Evolutionary conservation across 73 alveolate genomes (phyloP), one percentile per base, ranked within the genome.

Genomic region (Blepharisma japonicum): DNA sequence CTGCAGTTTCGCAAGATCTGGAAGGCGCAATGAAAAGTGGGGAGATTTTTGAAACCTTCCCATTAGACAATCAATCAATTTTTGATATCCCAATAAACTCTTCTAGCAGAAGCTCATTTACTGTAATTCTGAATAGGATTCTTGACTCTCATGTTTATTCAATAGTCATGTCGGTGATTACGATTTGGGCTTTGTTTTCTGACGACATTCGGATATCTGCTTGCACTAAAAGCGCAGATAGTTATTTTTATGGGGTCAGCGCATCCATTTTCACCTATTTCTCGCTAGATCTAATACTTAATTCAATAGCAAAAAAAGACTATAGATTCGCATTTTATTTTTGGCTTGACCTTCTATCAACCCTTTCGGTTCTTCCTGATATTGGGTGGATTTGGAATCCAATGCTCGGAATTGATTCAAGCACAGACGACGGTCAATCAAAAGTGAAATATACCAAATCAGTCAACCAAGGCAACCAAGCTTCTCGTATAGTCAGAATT

Each of bases 161-260:
- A 42, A 55, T 71, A 6, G 71, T 90, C 71, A 92, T 93, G 94
- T 72, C 89, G 25, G 25, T 86, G 7, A 71, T 93, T 46, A 93
- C 98, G 5, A 45, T 93, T 70, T 93, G 91, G 70, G 92, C 97
- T 7, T 82, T 93, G 6, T 91, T 93, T 78, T 95, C 97, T 8
- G 97, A 91, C 77, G 98, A 93, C 68, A 71, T 91, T 18, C 87
- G 97, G 82, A 81, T 78, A 6, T 47, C 85, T 7, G 88, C 88
- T 23, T 71, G 80, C 54, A 71, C 79, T n/a, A 83, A 81, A 81
- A 66, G 78, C 5, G 91, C 91, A 6, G 98, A 93, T 70, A 84
- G 55, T 45, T 68, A 25, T 20, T 91, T 91, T 61, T 27, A 47
- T 46, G 47, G 42, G 39, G 11, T 79, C 21, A 68, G 68, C 50